A percentile compares a stretch with the other conserved stretches of the same genome.
Evolutionary conservation across 345 rosid species (phyloP).

Genomic region (Gossypium herbaceum): DNA sequence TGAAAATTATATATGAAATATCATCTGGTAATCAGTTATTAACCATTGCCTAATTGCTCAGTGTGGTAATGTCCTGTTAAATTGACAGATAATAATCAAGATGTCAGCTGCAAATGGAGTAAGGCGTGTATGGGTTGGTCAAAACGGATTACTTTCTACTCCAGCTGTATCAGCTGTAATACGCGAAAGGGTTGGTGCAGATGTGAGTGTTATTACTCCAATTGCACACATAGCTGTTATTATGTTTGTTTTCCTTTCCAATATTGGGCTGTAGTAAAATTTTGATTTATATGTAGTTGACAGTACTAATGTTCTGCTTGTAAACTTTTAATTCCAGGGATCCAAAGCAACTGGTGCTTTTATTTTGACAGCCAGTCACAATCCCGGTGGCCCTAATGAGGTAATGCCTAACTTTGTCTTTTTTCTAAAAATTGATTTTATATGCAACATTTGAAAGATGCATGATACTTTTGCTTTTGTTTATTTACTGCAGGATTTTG

Average conservation of each 20-base stretch:
- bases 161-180: conserved; percentile 99
- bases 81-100: conserved; percentile 73
- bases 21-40: neutral
- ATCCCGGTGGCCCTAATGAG: too few species aligned
- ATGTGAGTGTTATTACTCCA: conserved; percentile 51
- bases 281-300: too few species aligned
- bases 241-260: neutral
- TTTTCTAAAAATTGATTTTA: neutral
- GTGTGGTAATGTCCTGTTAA: neutral
- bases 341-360: too few species aligned
- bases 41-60: neutral
- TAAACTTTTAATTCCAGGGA: too few species aligned
- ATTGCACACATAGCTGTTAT: neutral
- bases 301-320: too few species aligned
- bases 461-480: neutral
- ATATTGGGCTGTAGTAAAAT: too few species aligned
- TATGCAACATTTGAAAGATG: neutral
- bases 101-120: conserved; percentile 98
- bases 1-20: conserved; percentile 3
- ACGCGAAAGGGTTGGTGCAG: conserved; percentile 83
- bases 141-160: conserved; percentile 92
- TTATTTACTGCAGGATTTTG: conserved; percentile 71
- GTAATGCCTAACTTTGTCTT: neutral
- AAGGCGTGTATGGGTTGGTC: conserved; percentile 93
- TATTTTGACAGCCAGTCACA: too few species aligned